A percentile compares a stretch with the other conserved stretches of the same genome.
Conservation (phyloP, 2,329 filamentous ascomycete genomes). For the Thielaviopsis populi region DNA sequence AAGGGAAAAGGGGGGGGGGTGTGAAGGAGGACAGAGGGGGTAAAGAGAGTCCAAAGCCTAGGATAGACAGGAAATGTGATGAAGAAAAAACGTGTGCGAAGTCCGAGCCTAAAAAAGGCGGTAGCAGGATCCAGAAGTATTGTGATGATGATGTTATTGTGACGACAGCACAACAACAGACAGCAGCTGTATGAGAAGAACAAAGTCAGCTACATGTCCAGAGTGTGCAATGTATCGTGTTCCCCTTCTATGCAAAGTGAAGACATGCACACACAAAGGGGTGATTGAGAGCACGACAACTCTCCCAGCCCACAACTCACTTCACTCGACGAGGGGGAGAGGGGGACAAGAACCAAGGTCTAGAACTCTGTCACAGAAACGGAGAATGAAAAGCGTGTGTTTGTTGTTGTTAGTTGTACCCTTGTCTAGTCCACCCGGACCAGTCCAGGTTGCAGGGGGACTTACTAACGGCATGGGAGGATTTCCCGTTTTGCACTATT, state of each 20-base stretch:
- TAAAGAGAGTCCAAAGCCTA: background rate
- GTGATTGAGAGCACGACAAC: background rate
- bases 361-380: constrained; percentile 19
- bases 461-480: constrained; percentile 1
- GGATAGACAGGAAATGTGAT: constrained; percentile 9
- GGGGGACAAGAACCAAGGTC: constrained; percentile 18
- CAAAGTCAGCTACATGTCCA: too few species aligned
- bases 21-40: background rate
- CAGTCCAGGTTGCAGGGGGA: background rate
- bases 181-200: background rate
- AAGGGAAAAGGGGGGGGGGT: background rate
- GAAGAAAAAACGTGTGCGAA: constrained; percentile 19
- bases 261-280: too few species aligned
- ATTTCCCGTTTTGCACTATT: constrained; percentile 3
- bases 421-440: background rate
- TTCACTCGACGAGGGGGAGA: background rate
- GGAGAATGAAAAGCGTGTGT: constrained; percentile 17
- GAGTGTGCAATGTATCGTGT: too few species aligned
- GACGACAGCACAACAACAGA: background rate
- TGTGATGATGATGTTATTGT: constrained; percentile 7
- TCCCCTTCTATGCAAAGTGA: too few species aligned
- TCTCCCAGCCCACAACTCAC: background rate
- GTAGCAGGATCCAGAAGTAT: background rate
- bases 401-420: background rate
- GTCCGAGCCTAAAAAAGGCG: constrained; percentile 4